Percentiles rank a stretch among this genome's conserved stretches.
Evolutionary conservation across 179 eudicot genomes (phyloP).

Genomic region (Patellifolia procumbens): DNA sequence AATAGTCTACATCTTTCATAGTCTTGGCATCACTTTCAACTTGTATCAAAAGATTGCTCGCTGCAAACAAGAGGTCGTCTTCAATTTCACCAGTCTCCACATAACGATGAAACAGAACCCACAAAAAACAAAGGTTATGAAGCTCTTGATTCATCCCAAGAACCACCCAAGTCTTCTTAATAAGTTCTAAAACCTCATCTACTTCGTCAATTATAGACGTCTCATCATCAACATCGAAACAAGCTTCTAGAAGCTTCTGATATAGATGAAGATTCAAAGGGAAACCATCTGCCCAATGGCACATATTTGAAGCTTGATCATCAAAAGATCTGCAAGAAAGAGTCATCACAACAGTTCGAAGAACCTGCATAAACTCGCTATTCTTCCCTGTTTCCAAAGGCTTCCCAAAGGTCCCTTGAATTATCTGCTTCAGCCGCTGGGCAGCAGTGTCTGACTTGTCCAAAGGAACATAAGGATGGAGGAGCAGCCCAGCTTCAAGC

Average conservation of each 20-base stretch:
- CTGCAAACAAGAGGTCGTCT: conserved; percentile 77
- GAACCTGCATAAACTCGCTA: conserved; percentile 64
- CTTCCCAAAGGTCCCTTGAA: conserved; percentile 50
- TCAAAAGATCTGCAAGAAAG: conserved; percentile 82
- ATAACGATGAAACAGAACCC: conserved; percentile 75
- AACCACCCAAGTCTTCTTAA: conserved; percentile 84
- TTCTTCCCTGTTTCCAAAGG: conserved; percentile 74
- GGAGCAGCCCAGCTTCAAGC: conserved; percentile 83
- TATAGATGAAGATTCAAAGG: conserved; percentile 79
- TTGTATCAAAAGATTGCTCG: conserved; percentile 61
- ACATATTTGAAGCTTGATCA: conserved; percentile 53
- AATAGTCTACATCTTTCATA: conserved; percentile 49
- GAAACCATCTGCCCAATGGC: conserved; percentile 98
- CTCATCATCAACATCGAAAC: conserved; percentile 77
- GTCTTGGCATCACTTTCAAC: conserved; percentile 68
- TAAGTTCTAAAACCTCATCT: conserved; percentile 80
- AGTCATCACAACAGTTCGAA: conserved; percentile 56
- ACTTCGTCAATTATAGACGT: conserved; percentile 73
- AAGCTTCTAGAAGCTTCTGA: conserved; percentile 72
- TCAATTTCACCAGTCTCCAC: conserved; percentile 71
- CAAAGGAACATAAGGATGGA: conserved; percentile 69
- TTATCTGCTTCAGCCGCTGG: conserved; percentile 62
- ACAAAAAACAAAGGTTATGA: conserved; percentile 79
- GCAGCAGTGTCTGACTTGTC: conserved; percentile 53
- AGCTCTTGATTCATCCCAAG: conserved; percentile 70